Evolutionary conservation across 257 asterid species (phyloP).

Genomic region (Ocimum tenuiflorum): DNA sequence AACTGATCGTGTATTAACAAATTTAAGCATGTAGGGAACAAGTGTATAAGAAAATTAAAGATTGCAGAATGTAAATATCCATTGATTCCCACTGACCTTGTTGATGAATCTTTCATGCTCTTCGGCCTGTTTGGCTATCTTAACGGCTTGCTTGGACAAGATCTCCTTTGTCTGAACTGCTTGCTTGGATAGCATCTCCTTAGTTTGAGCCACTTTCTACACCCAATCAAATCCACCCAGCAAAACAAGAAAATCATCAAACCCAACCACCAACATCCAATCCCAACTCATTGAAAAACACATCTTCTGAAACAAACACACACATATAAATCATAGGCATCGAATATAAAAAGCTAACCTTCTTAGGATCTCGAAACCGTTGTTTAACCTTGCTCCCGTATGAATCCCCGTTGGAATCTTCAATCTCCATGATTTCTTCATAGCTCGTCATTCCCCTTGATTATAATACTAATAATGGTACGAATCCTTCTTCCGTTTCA

Average conservation of each 20-base stretch:
- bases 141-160: conserved; percentile 38
- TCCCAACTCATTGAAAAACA: conserved; percentile 5
- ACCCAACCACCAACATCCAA: not conserved
- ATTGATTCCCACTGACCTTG: conserved; percentile 39
- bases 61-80: not conserved
- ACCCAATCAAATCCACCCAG: conserved; percentile 11
- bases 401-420: conserved; percentile 49
- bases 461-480: no score
- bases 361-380: conserved; percentile 63
- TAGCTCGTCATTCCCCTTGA: conserved; percentile 36
- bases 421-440: conserved; percentile 58
- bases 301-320: not conserved
- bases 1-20: not conserved
- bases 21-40: not conserved
- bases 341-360: conserved; percentile 34
- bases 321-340: not conserved
- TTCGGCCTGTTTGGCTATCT: conserved; percentile 95
- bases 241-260: conserved; percentile 10
- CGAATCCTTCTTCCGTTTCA: conserved; percentile 8
- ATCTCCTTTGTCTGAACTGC: conserved; percentile 61
- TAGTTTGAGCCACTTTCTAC: conserved; percentile 86
- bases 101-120: conserved; percentile 87
- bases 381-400: conserved; percentile 35
- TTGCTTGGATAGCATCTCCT: conserved; percentile 52
- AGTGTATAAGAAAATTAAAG: not conserved